Evolutionary conservation across 352 stramenopile species (phyloP).

Genomic region (Blastocystis hominis): DNA sequence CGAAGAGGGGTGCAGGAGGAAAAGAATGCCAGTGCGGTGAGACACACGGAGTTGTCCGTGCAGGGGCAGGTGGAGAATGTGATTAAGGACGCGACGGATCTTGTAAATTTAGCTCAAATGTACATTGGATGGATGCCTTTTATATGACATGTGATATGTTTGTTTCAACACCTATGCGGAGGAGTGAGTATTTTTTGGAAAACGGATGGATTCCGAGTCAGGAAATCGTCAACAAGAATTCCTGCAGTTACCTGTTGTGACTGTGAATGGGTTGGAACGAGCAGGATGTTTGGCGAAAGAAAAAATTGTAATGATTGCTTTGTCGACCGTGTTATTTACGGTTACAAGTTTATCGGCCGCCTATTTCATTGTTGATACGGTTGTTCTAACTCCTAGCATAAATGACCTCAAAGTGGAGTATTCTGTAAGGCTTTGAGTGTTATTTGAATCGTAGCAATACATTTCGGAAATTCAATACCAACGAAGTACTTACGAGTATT

Average conservation of each 20-base stretch:
- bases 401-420: not conserved
- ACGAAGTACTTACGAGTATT: not conserved
- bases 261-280: not conserved
- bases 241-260: not conserved
- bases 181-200: not conserved
- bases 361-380: constrained; percentile 8
- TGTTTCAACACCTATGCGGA: not conserved
- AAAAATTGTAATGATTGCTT: not conserved
- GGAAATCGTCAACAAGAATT: not conserved
- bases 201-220: not conserved
- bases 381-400: not conserved
- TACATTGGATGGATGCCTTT: constrained; percentile 88
- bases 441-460: not conserved
- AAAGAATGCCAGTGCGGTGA: not conserved
- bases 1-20: not conserved
- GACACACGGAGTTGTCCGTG: constrained; percentile 69
- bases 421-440: not conserved
- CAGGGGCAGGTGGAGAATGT: constrained; percentile 82
- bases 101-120: constrained; percentile 83
- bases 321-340: not conserved
- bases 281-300: not conserved
- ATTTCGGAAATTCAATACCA: constrained; percentile 23
- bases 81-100: constrained; percentile 79
- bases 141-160: constrained; percentile 63
- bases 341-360: constrained; percentile 2